Percentiles rank a stretch among this genome's conserved stretches.
Evolutionary conservation across 78 protist species (phyloP).

Genomic region (Chrysochromulina tobinii): DNA sequence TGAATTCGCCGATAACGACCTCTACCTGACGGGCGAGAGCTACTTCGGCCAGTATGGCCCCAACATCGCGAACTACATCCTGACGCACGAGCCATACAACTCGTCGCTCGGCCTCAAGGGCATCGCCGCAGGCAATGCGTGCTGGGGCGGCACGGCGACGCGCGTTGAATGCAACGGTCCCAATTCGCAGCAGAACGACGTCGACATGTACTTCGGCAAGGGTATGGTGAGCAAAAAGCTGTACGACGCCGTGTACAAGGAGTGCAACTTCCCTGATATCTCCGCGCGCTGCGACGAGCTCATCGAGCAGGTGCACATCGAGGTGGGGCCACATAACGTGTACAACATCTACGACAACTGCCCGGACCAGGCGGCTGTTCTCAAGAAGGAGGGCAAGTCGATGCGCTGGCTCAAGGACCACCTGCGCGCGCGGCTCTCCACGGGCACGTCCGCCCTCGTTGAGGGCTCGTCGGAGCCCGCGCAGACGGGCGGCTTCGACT

Average conservation of each 20-base stretch:
- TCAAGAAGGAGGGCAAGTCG: no score
- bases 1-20: background rate
- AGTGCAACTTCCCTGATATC: background rate
- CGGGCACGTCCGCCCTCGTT: no score
- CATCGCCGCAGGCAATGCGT: background rate
- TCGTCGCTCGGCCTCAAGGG: background rate
- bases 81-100: background rate
- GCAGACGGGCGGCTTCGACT: no score
- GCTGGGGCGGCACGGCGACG: no score
- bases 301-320: background rate
- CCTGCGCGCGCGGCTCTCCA: no score
- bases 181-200: background rate
- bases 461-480: no score
- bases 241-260: background rate
- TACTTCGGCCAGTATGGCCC: background rate
- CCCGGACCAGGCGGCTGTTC: background rate
- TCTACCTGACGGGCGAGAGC: background rate
- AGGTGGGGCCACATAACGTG: background rate
- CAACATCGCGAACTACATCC: background rate
- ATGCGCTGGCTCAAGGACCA: no score
- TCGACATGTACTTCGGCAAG: background rate
- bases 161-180: no score
- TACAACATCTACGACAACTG: background rate
- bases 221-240: background rate
- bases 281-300: background rate